phyloP scores from a whole-genome alignment of 2,329 filamentous ascomycete species.

The Claviceps spartinae region DNA sequence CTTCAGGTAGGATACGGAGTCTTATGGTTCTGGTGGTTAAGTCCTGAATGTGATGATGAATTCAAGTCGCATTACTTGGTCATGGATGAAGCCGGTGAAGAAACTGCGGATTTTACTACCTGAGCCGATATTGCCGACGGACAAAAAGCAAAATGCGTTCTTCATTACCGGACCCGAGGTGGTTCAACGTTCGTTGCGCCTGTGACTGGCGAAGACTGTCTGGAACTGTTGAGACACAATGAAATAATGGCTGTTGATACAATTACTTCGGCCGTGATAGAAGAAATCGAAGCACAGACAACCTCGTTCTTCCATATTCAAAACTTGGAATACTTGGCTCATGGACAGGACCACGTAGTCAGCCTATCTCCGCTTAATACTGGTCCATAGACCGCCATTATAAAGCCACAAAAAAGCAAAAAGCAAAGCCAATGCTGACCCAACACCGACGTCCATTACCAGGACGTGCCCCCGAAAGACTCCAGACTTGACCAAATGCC shows the following conservation, averaged over 20 bases:
- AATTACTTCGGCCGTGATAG: background rate
- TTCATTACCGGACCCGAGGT: background rate
- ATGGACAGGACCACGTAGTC: background rate
- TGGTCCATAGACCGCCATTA: constrained; percentile 9
- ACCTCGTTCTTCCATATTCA: background rate
- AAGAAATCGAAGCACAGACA: background rate
- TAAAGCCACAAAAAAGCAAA: background rate
- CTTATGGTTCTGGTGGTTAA: background rate
- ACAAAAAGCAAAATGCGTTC: background rate
- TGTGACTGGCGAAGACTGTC: background rate
- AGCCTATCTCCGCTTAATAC: constrained; percentile 1
- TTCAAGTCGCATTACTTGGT: background rate
- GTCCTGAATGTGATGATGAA: constrained; percentile 6
- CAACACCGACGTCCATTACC: constrained; percentile 17
- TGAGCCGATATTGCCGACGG: background rate
- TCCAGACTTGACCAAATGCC: constrained; percentile 19
- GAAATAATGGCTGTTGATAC: background rate
- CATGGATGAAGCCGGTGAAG: background rate
- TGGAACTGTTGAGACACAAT: background rate
- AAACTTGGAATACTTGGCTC: background rate
- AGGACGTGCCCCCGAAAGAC: constrained; percentile 22
- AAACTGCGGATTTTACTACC: background rate
- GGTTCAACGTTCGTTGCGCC: too few species aligned
- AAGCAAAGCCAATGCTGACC: constrained; percentile 14
- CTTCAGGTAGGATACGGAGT: background rate